Evolutionary conservation across 2,329 filamentous ascomycete genomes (phyloP), one percentile per base, ranked within the genome.

Genomic region (Fusarium domesticum): DNA sequence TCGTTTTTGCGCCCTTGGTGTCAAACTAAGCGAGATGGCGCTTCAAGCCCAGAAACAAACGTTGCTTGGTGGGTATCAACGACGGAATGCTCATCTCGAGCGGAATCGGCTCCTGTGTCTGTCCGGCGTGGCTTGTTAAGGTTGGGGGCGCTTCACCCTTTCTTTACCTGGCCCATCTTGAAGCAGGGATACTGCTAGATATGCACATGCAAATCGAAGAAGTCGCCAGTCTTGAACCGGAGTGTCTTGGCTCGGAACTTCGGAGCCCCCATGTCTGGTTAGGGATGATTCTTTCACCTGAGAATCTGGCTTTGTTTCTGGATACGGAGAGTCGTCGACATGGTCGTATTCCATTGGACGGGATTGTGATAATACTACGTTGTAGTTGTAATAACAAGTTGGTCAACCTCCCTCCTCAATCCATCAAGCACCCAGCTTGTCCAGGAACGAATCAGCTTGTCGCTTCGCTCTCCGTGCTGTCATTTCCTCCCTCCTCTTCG

Each of bases 401-500:
- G 8, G 23, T 8, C 23, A 12, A 28, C 3, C 3, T 35, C 17
- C 40, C 8, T 35, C 35, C 14, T 23, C 34, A 40, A 30, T 25
- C 23, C 33, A 32, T 53, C 45, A 51, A 20, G 45, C 51, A 35
- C 48, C 51, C 47, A 86, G 65, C 15, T 77, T 77, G 42, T 84
- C 79, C 57, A 95, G 64, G 64, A 93, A 93, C 51, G 70, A 78
- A 57, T 88, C 85, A 25, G 87, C 87, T 65, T 85, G 76, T 58
- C 80, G 83, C 66, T 81, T 84, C 20, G 78, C 79, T 62, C 79
- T 72, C 56, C 73, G 71, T 53, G 70, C 70, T 70, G 83, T 81
- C 56, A 89, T 78, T 53, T 80, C 77, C 59, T 70, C 73, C 62
- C 80, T 77, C 57, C 84, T 63, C 60, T 71, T 73, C 74, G 87